Evolutionary conservation across 2,329 filamentous ascomycete species (phyloP).

Genomic region (Diaporthe sp.): DNA sequence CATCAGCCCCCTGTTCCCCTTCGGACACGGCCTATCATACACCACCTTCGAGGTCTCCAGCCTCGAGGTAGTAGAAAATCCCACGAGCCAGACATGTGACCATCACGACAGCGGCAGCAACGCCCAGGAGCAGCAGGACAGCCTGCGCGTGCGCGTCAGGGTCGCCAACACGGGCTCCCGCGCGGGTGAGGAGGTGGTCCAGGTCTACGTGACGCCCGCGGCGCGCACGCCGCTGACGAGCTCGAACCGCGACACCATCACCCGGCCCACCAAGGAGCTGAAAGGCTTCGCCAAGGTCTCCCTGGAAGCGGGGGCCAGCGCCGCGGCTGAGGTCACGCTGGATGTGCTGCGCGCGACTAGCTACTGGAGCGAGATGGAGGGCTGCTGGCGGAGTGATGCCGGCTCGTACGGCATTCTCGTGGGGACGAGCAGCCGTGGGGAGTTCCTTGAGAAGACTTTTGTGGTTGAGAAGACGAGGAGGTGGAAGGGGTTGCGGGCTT

Average conservation of each 20-base stretch:
- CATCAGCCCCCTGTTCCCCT: conserved; percentile 77
- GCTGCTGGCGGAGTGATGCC: conserved; percentile 55
- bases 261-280: conserved; percentile 57
- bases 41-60: conserved; percentile 71
- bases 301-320: conserved; percentile 53
- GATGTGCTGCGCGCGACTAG: conserved; percentile 54
- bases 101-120: neutral
- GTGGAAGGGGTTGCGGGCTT: conserved; percentile 20
- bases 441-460: neutral
- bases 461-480: conserved; percentile 9
- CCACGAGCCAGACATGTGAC: neutral
- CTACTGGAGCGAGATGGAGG: conserved; percentile 58
- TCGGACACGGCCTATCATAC: conserved; percentile 86
- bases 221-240: conserved; percentile 44
- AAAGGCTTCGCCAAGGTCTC: conserved; percentile 60
- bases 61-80: conserved; percentile 2
- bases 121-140: neutral
- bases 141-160: conserved; percentile 58
- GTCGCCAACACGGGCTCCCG: conserved; percentile 50
- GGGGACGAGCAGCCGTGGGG: conserved; percentile 50
- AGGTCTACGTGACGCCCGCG: conserved; percentile 50
- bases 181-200: conserved; percentile 49
- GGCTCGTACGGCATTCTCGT: conserved; percentile 56
- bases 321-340: conserved; percentile 49
- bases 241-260: conserved; percentile 44